These are phyloP conservation scores for Xerocomellus chrysenteron DNA, from an alignment of 768 basidiomycete species.

Conservation along the genomic window DNA sequence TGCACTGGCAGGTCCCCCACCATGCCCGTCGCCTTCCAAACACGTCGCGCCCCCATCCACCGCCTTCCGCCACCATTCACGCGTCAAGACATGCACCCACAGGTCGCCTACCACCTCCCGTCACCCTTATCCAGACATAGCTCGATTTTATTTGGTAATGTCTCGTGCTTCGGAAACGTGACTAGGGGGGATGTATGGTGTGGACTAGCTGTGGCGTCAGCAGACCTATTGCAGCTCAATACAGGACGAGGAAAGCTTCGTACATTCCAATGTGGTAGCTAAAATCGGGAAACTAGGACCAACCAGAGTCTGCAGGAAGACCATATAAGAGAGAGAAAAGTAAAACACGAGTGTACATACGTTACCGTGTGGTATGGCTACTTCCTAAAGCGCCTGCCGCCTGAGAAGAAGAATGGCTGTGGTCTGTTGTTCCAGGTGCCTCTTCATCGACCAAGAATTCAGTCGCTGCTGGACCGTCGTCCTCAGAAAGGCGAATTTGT, in stretches of 20 bases:
- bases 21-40: too few species aligned
- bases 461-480: conserved; percentile 69
- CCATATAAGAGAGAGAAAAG: background rate
- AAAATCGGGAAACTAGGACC: background rate
- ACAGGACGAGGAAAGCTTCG: background rate
- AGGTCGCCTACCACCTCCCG: too few species aligned
- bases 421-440: conserved; percentile 38
- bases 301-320: background rate
- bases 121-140: background rate
- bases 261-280: background rate
- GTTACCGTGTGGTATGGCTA: conserved; percentile 1
- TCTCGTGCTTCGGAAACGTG: background rate
- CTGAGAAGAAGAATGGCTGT: conserved; percentile 24
- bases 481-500: conserved; percentile 63
- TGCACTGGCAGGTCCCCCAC: too few species aligned
- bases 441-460: conserved; percentile 64
- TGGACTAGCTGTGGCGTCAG: background rate
- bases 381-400: conserved; percentile 9
- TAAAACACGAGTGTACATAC: background rate
- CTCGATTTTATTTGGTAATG: background rate
- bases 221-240: background rate
- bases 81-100: too few species aligned
- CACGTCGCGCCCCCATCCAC: too few species aligned
- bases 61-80: too few species aligned
- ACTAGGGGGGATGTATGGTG: background rate